A percentile compares a stretch with the other conserved stretches of the same genome.
These are phyloP conservation scores for Drosera capensis DNA, from an alignment of 148 eudicot genomes.

Conservation along the genomic window DNA sequence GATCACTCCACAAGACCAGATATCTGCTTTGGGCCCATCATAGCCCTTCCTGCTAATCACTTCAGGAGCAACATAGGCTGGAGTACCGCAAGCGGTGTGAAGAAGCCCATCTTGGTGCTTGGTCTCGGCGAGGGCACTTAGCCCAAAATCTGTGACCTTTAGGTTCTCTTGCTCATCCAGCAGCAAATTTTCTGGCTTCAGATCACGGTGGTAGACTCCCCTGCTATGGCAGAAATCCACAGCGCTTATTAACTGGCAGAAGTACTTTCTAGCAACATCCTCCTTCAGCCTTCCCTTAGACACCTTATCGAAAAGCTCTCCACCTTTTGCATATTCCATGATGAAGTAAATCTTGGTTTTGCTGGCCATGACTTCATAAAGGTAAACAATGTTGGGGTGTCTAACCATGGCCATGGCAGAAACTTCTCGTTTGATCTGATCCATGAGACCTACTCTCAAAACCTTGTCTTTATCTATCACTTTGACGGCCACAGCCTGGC, in stretches of 20 bases:
- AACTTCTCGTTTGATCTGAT: slow-evolving; percentile 12
- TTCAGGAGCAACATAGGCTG: slow-evolving; percentile 19
- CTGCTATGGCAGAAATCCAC: slow-evolving; percentile 18
- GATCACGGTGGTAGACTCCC: slow-evolving; percentile 20
- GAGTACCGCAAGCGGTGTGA: slow-evolving; percentile 20
- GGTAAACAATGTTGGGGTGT: slow-evolving; percentile 8
- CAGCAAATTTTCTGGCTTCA: slow-evolving; percentile 17
- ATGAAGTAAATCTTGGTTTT: slow-evolving; percentile 12
- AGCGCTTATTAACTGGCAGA: slow-evolving; percentile 10
- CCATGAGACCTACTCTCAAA: slow-evolving; percentile 6
- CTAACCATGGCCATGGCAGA: slow-evolving; percentile 7
- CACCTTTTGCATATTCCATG: slow-evolving; percentile 11
- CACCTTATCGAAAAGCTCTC: slow-evolving; percentile 10
- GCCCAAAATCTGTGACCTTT: slow-evolving; percentile 20
- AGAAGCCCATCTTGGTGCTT: slow-evolving; percentile 17
- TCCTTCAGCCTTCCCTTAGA: slow-evolving; percentile 10
- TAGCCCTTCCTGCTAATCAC: slow-evolving; percentile 14
- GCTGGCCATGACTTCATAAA: slow-evolving; percentile 14
- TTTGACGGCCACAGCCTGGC: slow-evolving; percentile 8
- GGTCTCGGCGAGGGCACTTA: slow-evolving; percentile 16
- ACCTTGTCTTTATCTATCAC: slow-evolving; percentile 13
- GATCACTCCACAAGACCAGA: slow-evolving; percentile 20
- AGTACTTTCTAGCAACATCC: slow-evolving; percentile 9
- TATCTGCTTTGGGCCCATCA: slow-evolving; percentile 18
- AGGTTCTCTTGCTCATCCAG: slow-evolving; percentile 14